A percentile compares a stretch with the other conserved stretches of the same genome.
Conservation (phyloP, 2,329 filamentous ascomycete species). For the Penicillium sp. region DNA sequence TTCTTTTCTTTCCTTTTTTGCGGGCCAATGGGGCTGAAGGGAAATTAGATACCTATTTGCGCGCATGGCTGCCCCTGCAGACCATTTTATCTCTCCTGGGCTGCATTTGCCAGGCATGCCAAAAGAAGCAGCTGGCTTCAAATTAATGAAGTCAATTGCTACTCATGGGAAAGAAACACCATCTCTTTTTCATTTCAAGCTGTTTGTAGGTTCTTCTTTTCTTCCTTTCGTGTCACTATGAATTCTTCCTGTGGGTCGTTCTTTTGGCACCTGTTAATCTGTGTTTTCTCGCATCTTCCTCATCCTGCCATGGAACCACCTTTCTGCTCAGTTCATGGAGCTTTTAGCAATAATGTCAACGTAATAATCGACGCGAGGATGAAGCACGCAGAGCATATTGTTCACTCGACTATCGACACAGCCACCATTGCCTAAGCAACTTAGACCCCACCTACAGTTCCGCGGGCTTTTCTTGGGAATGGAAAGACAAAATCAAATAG, state of each 20-base stretch:
- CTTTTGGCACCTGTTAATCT: background rate
- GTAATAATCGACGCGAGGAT: background rate
- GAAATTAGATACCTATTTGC: slow-evolving; percentile 37
- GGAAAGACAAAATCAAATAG: no score
- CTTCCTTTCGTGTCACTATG: background rate
- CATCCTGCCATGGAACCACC: background rate
- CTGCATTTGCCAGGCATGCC: background rate
- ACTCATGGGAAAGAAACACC: background rate
- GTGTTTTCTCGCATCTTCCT: background rate
- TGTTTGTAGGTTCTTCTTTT: background rate
- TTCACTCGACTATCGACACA: slow-evolving; percentile 4
- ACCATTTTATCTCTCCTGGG: slow-evolving; percentile 1
- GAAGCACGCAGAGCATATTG: slow-evolving; percentile 3
- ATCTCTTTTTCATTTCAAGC: background rate
- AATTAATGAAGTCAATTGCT: background rate
- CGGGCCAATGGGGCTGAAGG: slow-evolving; percentile 7
- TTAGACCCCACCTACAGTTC: background rate
- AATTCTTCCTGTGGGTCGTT: background rate
- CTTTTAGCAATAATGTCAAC: background rate
- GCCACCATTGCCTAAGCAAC: slow-evolving; percentile 5
- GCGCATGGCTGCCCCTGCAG: slow-evolving; percentile 8
- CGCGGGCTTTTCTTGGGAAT: background rate
- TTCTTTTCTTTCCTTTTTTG: slow-evolving; percentile 21
- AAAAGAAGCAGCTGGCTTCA: background rate
- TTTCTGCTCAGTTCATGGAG: background rate